Evolutionary conservation across 83 land plant species (phyloP).

Genomic region (Thuja plicata): DNA sequence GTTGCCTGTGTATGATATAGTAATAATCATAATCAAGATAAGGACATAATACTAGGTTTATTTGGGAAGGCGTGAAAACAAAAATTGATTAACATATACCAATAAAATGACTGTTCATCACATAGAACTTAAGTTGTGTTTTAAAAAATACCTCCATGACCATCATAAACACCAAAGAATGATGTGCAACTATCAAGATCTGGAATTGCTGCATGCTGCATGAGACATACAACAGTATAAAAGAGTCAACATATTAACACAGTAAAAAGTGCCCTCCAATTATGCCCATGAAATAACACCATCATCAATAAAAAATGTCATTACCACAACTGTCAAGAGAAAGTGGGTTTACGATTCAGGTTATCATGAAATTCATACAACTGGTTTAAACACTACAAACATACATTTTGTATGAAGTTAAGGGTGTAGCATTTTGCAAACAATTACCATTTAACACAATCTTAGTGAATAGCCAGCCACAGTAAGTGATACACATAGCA

Average conservation of each 20-base stretch:
- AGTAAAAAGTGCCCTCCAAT: not conserved
- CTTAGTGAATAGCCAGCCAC: not conserved
- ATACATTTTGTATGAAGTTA: not conserved
- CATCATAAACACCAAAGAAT: slow-evolving; percentile 96
- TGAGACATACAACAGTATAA: slow-evolving; percentile 10
- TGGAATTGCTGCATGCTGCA: slow-evolving; percentile 78
- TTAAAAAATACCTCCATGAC: slow-evolving; percentile 84
- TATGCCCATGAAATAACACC: not conserved
- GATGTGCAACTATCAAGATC: slow-evolving; percentile 82
- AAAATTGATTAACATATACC: not conserved
- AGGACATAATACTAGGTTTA: not conserved
- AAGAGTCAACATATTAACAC: not conserved
- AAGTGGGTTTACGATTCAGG: not conserved
- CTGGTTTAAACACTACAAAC: not conserved
- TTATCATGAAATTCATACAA: not conserved
- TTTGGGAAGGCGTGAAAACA: not conserved
- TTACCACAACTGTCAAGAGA: not conserved
- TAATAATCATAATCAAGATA: not conserved
- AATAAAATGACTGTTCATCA: not conserved
- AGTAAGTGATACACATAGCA: not conserved
- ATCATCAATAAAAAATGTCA: not conserved
- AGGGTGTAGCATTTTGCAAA: not conserved
- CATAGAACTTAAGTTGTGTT: not conserved
- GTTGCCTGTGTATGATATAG: not conserved
- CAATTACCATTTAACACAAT: not conserved